Evolutionary conservation across 192 early-diverging fungal species (phyloP), one percentile per base, ranked within the genome.

Genomic region (Rhizophagus clarus): DNA sequence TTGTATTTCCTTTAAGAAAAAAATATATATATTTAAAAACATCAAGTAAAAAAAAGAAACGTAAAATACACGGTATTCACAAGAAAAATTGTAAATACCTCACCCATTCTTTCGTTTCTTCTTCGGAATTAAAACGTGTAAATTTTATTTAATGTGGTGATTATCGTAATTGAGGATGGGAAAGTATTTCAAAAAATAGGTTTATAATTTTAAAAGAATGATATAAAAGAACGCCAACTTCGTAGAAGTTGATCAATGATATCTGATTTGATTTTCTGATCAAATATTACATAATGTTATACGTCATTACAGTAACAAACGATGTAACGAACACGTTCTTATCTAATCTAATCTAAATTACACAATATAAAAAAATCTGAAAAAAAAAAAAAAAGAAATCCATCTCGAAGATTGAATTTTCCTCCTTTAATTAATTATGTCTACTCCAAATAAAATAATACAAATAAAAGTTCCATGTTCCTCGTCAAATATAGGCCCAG

Each of bases 401-500:
- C 31, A 34, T 20, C 17, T 32, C 17, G n/a, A 26, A 11, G n/a
- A 20, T 15, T 22, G 28, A 29, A 37, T 20, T 22, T 32, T 34
- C 6, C 7, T 69, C 28, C 14, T 60, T 51, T 56, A 51, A 49
- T n/a, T 15, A 31, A n/a, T 45, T 22, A 77, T 77, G 76, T 29
- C 6, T n/a, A 8, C 37, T 56, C n/a, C 56, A 61, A 84, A 81
- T 67, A 87, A 86, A 77, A 87, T 89, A 76, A 81, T 40, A 40
- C 7, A 85, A 70, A 96, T 99, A 84, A 87, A 83, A 28, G 95
- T 97, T n/a, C 97, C 98, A 9, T 93, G 93, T 32, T 97, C 97
- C 12, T 94, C 98, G n/a, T 93, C 98, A 73, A 99, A 99, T 85
- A 92, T 99, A 67, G 98, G 98, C 20, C 97, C 97, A 22, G 98